Percentiles rank a stretch among this genome's conserved stretches.
Evolutionary conservation across 106 monocot species (phyloP).

Genomic region (Dendrobium huoshanense): DNA sequence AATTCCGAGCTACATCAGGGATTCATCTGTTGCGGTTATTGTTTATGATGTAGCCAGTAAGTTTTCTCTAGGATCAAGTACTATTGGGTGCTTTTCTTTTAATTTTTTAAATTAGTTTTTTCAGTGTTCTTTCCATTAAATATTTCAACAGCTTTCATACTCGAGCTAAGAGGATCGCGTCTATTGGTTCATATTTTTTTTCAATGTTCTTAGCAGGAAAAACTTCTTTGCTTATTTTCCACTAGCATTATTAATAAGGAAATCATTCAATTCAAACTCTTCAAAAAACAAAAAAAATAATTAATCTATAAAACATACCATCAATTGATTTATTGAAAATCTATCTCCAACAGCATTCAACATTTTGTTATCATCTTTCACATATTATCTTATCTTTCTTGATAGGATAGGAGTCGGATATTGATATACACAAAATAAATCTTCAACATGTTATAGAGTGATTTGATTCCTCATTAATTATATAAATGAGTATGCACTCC

Average conservation of each 20-base stretch:
- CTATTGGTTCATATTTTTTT: too few species aligned
- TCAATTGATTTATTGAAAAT: not conserved
- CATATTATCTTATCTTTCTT: not conserved
- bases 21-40: conserved; percentile 27
- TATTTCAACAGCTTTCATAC: not conserved
- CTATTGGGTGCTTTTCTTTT: not conserved
- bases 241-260: not conserved
- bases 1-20: conserved; percentile 29
- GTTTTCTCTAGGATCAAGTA: conserved; percentile 1
- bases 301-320: not conserved
- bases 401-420: not conserved
- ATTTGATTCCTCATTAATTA: too few species aligned
- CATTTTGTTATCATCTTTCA: not conserved
- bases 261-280: not conserved
- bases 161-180: not conserved
- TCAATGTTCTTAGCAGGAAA: not conserved
- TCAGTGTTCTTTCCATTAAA: not conserved
- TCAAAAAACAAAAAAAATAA: not conserved
- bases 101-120: not conserved
- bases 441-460: too few species aligned
- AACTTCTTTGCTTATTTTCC: not conserved
- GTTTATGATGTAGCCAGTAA: conserved; percentile 29
- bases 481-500: too few species aligned
- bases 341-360: not conserved
- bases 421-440: not conserved